These are phyloP conservation scores for Auriscalpium microsporum DNA, from an alignment of 768 basidiomycete genomes.

Conservation along the genomic window DNA sequence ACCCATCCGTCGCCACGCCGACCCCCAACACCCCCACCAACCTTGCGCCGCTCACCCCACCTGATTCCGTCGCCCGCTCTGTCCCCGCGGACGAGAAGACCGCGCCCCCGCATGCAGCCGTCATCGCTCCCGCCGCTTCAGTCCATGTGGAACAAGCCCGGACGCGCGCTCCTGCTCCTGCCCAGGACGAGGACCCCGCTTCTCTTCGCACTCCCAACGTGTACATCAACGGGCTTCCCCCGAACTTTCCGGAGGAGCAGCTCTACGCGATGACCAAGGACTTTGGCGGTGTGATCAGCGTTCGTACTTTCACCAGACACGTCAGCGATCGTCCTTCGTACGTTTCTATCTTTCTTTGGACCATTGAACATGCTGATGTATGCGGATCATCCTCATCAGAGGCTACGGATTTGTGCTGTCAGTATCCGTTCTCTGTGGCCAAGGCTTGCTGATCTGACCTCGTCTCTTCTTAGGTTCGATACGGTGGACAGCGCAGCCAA, in stretches of 20 bases:
- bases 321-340: conserved; percentile 61
- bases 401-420: conserved; percentile 77
- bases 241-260: conserved; percentile 75
- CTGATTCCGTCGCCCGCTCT: background rate
- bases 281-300: conserved; percentile 71
- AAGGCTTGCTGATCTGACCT: background rate
- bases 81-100: background rate
- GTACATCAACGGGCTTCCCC: conserved; percentile 82
- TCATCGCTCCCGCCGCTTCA: background rate
- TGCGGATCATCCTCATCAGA: conserved; percentile 26
- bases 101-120: background rate
- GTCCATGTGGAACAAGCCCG: conserved; percentile 7
- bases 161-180: background rate
- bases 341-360: conserved; percentile 15
- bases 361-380: background rate
- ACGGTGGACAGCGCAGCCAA: conserved; percentile 58
- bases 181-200: conserved; percentile 3
- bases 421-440: conserved; percentile 22
- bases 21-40: conserved; percentile 3
- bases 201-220: conserved; percentile 57
- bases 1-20: conserved; percentile 6
- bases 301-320: conserved; percentile 77
- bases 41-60: conserved; percentile 1
- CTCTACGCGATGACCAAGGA: conserved; percentile 61
- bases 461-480: conserved; percentile 44